These are phyloP conservation scores for Penicillium psychrosexuale DNA, from an alignment of 2,329 filamentous ascomycete genomes.

Conservation along the genomic window DNA sequence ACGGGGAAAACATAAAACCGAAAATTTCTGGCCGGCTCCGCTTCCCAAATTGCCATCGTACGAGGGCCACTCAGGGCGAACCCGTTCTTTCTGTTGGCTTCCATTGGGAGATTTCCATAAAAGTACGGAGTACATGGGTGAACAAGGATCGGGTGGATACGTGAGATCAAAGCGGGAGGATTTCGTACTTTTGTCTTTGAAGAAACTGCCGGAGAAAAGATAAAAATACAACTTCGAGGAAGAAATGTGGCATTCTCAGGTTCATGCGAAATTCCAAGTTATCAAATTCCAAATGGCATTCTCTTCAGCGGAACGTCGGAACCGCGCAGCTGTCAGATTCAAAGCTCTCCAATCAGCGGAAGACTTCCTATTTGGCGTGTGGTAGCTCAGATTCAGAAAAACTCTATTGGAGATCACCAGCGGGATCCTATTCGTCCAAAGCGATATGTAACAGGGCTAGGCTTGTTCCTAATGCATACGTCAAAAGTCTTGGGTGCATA, in stretches of 20 bases:
- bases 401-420: neutral
- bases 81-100: conserved; percentile 1
- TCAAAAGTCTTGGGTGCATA: conserved; percentile 7
- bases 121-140: neutral
- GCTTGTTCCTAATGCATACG: conserved; percentile 13
- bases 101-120: neutral
- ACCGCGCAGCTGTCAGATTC: conserved; percentile 2
- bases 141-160: conserved; percentile 7
- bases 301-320: neutral
- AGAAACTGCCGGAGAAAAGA: neutral
- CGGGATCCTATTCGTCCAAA: neutral
- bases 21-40: neutral
- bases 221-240: too few relatives aligned
- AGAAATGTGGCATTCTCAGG: neutral
- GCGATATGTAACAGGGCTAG: conserved; percentile 9
- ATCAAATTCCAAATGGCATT: neutral
- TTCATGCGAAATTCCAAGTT: neutral
- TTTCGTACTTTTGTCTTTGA: neutral
- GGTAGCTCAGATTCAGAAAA: conserved; percentile 14
- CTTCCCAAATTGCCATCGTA: neutral
- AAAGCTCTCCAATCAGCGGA: neutral
- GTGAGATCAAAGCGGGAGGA: neutral
- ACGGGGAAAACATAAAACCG: neutral
- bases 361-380: neutral
- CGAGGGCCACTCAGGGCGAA: conserved; percentile 1